These are phyloP conservation scores for Dictyostelium citrinum DNA, from an alignment of 78 protist genomes.

Conservation along the genomic window DNA sequence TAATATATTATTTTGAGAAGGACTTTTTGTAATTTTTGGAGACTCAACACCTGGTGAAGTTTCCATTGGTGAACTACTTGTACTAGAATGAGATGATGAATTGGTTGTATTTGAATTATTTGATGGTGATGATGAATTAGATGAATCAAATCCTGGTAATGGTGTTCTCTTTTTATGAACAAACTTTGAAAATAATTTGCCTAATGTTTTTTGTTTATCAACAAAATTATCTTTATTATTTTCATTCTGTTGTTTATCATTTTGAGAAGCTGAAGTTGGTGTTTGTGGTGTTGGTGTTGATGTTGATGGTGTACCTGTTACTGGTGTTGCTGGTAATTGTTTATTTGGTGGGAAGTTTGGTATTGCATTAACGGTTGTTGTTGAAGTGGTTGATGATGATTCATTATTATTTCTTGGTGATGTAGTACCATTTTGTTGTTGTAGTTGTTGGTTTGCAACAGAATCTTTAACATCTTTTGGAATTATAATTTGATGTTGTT, in stretches of 20 bases:
- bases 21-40: neutral
- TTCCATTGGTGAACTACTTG: neutral
- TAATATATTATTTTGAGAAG: neutral
- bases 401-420: neutral
- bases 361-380: neutral
- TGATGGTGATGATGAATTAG: constrained; percentile 19
- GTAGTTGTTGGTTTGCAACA: neutral
- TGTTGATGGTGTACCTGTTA: neutral
- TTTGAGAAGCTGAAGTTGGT: neutral
- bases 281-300: constrained; percentile 2
- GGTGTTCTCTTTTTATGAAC: constrained; percentile 28
- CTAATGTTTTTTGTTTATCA: constrained; percentile 23
- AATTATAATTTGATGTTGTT: neutral
- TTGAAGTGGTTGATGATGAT: neutral
- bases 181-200: constrained; percentile 11
- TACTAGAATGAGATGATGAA: neutral
- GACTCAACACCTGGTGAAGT: neutral
- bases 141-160: neutral
- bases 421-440: neutral
- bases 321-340: neutral
- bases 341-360: neutral
- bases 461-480: constrained; percentile 6
- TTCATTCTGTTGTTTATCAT: neutral
- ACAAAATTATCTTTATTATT: neutral
- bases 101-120: constrained; percentile 1